Evolutionary conservation across 2,329 filamentous ascomycete genomes (phyloP).

Genomic region (Ambrosiella beaveri): DNA sequence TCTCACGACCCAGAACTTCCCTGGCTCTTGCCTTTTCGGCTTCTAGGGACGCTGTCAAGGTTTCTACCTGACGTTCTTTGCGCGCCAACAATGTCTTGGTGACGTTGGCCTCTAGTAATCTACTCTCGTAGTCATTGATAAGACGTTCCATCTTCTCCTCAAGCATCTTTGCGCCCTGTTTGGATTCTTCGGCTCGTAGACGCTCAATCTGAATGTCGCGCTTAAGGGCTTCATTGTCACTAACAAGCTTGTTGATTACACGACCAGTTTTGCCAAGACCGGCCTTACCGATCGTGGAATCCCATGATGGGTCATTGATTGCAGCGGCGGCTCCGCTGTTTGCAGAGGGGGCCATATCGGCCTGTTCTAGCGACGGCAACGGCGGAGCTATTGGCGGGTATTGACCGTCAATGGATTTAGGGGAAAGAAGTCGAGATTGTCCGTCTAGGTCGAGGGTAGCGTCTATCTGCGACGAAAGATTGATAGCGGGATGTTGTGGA

Average conservation of each 20-base stretch:
- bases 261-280: conserved; percentile 57
- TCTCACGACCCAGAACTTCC: conserved; percentile 42
- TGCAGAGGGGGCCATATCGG: conserved; percentile 8
- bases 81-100: conserved; percentile 53
- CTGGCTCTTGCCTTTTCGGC: conserved; percentile 44
- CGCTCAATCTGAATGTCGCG: conserved; percentile 53
- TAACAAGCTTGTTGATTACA: conserved; percentile 66
- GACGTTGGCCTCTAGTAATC: conserved; percentile 51
- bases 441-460: neutral
- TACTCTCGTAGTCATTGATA: conserved; percentile 50
- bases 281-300: conserved; percentile 51
- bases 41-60: conserved; percentile 46
- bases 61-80: conserved; percentile 59
- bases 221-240: conserved; percentile 62
- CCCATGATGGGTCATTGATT: conserved; percentile 29
- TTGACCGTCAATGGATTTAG: conserved; percentile 5
- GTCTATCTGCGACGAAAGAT: neutral
- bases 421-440: conserved; percentile 1
- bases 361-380: conserved; percentile 15
- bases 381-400: conserved; percentile 9
- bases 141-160: conserved; percentile 57
- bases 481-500: neutral
- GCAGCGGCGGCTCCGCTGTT: conserved; percentile 15
- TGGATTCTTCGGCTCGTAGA: conserved; percentile 51
- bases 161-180: conserved; percentile 46